A percentile compares a stretch with the other conserved stretches of the same genome.
Evolutionary conservation across 192 early-diverging fungal species (phyloP).

Genomic region (Jimgerdemannia lactiflua): DNA sequence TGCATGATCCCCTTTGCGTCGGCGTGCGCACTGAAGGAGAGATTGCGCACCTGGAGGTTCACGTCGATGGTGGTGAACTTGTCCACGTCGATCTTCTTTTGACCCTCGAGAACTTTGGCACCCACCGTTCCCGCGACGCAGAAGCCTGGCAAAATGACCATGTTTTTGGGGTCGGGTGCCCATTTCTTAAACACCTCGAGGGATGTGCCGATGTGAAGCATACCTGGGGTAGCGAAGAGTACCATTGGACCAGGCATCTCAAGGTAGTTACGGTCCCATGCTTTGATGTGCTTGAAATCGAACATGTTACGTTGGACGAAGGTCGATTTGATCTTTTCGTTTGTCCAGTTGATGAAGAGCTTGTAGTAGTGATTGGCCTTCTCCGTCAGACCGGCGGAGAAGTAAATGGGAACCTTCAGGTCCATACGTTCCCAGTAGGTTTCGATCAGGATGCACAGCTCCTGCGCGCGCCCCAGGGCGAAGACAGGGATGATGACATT

Average conservation of each 20-base stretch:
- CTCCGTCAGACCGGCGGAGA: conserved; percentile 92
- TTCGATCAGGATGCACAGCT: conserved; percentile 95
- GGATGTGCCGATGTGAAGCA: conserved; percentile 96
- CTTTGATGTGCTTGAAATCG: conserved; percentile 92
- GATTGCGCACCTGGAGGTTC: conserved; percentile 89
- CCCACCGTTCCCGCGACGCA: conserved; percentile 97
- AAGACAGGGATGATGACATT: conserved; percentile 98
- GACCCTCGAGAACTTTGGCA: conserved; percentile 86
- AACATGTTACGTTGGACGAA: conserved; percentile 97
- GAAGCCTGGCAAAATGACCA: conserved; percentile 98
- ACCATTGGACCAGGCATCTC: conserved; percentile 92
- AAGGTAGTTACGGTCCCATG: conserved; percentile 68
- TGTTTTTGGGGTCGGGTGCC: conserved; percentile 90
- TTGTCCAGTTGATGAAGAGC: conserved; percentile 97
- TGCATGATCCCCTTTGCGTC: conserved; percentile 98
- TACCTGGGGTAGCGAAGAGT: conserved; percentile 95
- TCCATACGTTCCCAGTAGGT: conserved; percentile 95
- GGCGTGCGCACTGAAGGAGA: conserved; percentile 97
- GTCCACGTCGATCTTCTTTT: conserved; percentile 86
- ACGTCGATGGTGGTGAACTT: conserved; percentile 70
- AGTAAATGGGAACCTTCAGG: conserved; percentile 88
- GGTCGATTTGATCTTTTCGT: conserved; percentile 92
- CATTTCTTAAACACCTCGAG: conserved; percentile 96
- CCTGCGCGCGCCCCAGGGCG: conserved; percentile 96
- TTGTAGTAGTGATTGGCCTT: conserved; percentile 96